Evolutionary conservation across 148 eudicot species (phyloP), one percentile per base, ranked within the genome.

Genomic region (Rhododendron griersonianum): DNA sequence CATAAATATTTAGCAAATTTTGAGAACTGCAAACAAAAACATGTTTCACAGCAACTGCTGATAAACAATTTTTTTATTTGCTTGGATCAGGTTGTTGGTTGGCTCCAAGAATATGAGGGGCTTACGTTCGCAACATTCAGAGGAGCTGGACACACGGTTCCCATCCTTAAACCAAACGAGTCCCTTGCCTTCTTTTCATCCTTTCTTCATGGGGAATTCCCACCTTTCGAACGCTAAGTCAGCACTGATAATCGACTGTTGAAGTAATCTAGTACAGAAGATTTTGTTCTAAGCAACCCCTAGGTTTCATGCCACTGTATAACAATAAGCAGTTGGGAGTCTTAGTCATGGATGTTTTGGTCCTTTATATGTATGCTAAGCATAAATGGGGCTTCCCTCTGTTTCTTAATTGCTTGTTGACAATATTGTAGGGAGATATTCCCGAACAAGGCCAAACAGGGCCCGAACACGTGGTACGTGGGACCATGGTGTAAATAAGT

Each of bases 111-210:
- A 80, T 96, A 95, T 75, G 51, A 92, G 84, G 99, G 98, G 81
- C 88, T 96, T 8, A 95, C 97, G 10, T 96, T 91, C 83, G 99
- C 97, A 3, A 96, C 99, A 82, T 95, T 95, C 84, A 95, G 98
- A 89, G 99, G 99, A 87, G 99, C 99, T 10, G 99, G 98, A 9
- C 99, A 96, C 81, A 95, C 94, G 30, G 99, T 96, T 82, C 99
- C 99, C 63, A 89, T 89, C 71, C 95, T 96, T 93, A 94, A 95
- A 87, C 98, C 97, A 0, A 92, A 94, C 84, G 94, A 92, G 88
- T 91, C 99, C 0, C 97, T 96, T 23, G 95, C 97, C 0, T 85
- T 95, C 84, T 94, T 96, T 87, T 71, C 94, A 8, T 89, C 94
- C 47, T 95, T 95, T 88, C 92, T 96, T 48, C 92, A 87, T 0